Conservation (phyloP, 371 early-diverging fungal species). For the Smittium mucronatum region DNA sequence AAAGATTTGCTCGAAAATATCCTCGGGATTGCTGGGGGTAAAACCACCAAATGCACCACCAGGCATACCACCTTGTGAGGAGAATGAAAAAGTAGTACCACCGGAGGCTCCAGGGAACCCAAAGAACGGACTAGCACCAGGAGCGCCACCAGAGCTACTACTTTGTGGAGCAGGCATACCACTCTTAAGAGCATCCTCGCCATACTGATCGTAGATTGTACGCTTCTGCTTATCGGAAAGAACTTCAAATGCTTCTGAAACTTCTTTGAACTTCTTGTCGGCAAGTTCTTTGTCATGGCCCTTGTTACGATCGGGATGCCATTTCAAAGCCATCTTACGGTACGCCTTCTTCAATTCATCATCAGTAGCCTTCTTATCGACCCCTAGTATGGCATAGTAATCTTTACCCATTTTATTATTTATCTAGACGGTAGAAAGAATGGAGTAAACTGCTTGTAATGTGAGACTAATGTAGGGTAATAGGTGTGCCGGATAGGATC, state of each 20-base stretch:
- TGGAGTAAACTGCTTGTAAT: too few relatives aligned
- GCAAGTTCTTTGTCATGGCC: conserved; percentile 48
- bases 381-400: conserved; percentile 78
- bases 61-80: conserved; percentile 28
- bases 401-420: conserved; percentile 88
- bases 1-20: conserved; percentile 84
- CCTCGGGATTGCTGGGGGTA: conserved; percentile 77
- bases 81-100: conserved; percentile 44
- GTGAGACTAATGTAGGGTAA: too few relatives aligned
- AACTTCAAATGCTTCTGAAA: conserved; percentile 86
- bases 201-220: conserved; percentile 73
- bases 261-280: conserved; percentile 62
- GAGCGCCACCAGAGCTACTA: conserved; percentile 33
- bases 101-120: conserved; percentile 29
- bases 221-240: conserved; percentile 82
- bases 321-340: conserved; percentile 69
- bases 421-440: too few relatives aligned
- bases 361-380: conserved; percentile 69
- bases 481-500: too few relatives aligned
- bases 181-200: conserved; percentile 70
- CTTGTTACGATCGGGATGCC: conserved; percentile 41
- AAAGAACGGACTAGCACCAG: conserved; percentile 37
- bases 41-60: conserved; percentile 53
- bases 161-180: conserved; percentile 23
- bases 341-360: conserved; percentile 83